Evolutionary conservation across 2,329 filamentous ascomycete species (phyloP), one percentile per base, ranked within the genome.

Genomic region (Lachnellula willkommii): DNA sequence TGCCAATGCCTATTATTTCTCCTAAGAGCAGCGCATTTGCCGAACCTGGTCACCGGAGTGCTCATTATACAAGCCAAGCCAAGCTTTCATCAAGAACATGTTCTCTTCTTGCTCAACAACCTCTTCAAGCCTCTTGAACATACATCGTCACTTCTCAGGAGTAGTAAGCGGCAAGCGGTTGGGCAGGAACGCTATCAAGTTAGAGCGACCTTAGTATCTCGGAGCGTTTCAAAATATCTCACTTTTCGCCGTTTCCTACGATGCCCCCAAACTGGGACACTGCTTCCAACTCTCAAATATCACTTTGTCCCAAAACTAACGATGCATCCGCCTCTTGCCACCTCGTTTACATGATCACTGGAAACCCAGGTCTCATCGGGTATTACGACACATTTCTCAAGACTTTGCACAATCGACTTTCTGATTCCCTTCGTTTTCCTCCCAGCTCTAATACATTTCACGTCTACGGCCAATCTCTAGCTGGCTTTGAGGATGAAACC

Each of bases 351-450:
- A 87, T 89, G 70, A 77, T 93, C 42, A 82, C 86, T 28, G 89
- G 89, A 20, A 93, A 93, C 62, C 89, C 89, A 5, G 89, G 89
- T 5, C 75, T 90, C 17, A 80, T 91, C 50, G 81, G 79, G 54
- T 93, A 89, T 76, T 93, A 93, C 71, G 74, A 73, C 55, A 77
- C 80, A 39, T 93, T 90, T 70, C 75, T 91, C 11, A 74, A 74
- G 0, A 74, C 77, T 14, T 72, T 91, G 2, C 76, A 82, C 47
- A 68, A 71, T 0, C 71, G 82, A 12, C 72, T 90, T 12, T 73
- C 79, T 60, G 70, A 70, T 24, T 70, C 69, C 15, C 56, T 50
- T 37, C 74, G 76, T 59, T 4, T 42, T 47, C 28, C 40, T n/a
- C 53, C 54, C 17, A 24, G 58, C 7, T 47, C 46, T 22, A 43